Percentiles rank a stretch among this genome's conserved stretches.
phyloP scores from a whole-genome alignment of 257 asterid genomes.

The Penstemon newberryi region DNA sequence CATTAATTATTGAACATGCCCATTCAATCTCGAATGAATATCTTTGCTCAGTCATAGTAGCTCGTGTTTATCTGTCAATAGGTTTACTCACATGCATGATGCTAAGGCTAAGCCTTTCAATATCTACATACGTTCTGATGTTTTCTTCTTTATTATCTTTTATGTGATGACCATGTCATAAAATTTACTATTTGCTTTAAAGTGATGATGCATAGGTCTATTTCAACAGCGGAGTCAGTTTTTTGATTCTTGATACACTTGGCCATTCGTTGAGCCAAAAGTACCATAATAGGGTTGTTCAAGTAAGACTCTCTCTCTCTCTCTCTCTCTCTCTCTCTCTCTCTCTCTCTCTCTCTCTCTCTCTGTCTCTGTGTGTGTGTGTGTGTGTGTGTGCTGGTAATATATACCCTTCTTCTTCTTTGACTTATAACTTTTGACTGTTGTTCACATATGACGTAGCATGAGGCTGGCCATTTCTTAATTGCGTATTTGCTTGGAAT shows the following conservation, averaged over 20 bases:
- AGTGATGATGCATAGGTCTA: conserved; percentile 63
- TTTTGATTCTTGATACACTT: conserved; percentile 82
- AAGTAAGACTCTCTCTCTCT: conserved; percentile 44
- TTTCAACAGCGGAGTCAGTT: conserved; percentile 77
- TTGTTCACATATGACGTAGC: conserved; percentile 48
- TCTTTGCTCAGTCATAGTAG: not conserved
- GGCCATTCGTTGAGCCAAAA: conserved; percentile 88
- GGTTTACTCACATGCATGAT: not conserved
- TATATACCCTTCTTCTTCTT: conserved; percentile 11
- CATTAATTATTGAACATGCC: not conserved
- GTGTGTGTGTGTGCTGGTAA: not conserved
- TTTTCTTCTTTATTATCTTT: conserved; percentile 8
- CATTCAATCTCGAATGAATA: not conserved
- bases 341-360: not conserved
- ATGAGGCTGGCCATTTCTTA: conserved; percentile 98
- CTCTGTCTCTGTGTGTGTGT: not conserved
- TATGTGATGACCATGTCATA: conserved; percentile 10
- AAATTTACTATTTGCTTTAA: conserved; percentile 40
- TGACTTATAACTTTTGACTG: conserved; percentile 25
- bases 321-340: not conserved
- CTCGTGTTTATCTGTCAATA: not conserved
- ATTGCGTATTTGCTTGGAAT: conserved; percentile 92
- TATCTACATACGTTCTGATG: not conserved
- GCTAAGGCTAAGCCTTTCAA: not conserved
- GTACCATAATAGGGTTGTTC: conserved; percentile 87